phyloP scores from a whole-genome alignment of 2,329 filamentous ascomycete species.

The Apiospora pterosperma region DNA sequence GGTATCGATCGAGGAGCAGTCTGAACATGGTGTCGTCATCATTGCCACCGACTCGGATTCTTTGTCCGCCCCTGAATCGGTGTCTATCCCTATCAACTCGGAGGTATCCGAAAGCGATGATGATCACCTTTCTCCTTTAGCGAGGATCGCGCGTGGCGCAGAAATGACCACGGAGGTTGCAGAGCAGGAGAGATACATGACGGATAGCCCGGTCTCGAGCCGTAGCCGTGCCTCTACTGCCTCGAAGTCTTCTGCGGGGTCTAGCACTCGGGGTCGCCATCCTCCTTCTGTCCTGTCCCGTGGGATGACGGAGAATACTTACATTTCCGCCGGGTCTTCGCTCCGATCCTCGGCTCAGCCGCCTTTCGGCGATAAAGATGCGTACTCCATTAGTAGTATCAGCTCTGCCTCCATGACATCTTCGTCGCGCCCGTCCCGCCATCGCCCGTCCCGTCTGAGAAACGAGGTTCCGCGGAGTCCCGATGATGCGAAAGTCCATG shows the following conservation, averaged over 20 bases:
- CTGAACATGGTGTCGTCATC: slow-evolving; percentile 47
- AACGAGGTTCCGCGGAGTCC: slow-evolving; percentile 80
- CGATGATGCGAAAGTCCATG: slow-evolving; percentile 66
- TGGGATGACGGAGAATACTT: slow-evolving; percentile 60
- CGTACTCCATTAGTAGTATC: slow-evolving; percentile 52
- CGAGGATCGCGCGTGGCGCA: slow-evolving; percentile 70
- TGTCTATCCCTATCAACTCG: slow-evolving; percentile 53
- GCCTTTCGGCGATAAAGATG: slow-evolving; percentile 41
- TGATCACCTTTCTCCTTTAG: slow-evolving; percentile 71
- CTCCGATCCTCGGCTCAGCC: slow-evolving; percentile 35
- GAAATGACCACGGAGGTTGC: slow-evolving; percentile 59
- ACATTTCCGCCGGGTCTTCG: slow-evolving; percentile 65
- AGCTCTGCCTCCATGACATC: slow-evolving; percentile 50
- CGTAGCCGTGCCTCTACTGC: slow-evolving; percentile 50
- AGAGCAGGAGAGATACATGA: slow-evolving; percentile 56
- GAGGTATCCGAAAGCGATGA: slow-evolving; percentile 72
- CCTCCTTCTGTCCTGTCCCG: slow-evolving; percentile 50
- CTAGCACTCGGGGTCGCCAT: slow-evolving; percentile 47
- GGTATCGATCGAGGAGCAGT: slow-evolving; percentile 72
- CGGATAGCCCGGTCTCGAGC: slow-evolving; percentile 64
- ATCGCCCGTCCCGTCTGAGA: slow-evolving; percentile 66
- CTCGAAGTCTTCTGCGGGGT: slow-evolving; percentile 52
- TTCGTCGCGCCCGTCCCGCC: slow-evolving; percentile 38
- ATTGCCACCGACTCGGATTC: slow-evolving; percentile 53
- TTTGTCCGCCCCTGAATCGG: slow-evolving; percentile 14